Evolutionary conservation across 768 basidiomycete genomes (phyloP).

Genomic region (Trametes coccinea): DNA sequence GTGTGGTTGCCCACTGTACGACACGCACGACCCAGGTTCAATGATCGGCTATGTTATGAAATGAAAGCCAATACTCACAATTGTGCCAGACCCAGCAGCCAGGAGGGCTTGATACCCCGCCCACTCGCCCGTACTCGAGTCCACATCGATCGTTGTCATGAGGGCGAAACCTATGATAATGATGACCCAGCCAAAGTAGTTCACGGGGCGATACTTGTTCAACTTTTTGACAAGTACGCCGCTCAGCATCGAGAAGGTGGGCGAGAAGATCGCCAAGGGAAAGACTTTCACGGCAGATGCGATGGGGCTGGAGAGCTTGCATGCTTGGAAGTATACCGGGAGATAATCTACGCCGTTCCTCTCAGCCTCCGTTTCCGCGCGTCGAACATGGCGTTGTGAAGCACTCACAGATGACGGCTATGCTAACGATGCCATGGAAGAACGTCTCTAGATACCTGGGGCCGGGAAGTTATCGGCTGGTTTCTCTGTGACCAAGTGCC

Average conservation of each 20-base stretch:
- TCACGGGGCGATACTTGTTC: constrained; percentile 32
- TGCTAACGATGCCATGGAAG: constrained; percentile 18
- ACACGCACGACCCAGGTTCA: no score
- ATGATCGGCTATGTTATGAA: no score
- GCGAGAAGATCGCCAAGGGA: constrained; percentile 27
- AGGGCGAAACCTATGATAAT: constrained; percentile 40
- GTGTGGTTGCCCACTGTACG: no score
- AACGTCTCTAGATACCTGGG: constrained; percentile 32
- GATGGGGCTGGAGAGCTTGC: constrained; percentile 35
- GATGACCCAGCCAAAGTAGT: constrained; percentile 38
- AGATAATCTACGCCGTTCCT: background rate
- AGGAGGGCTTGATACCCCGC: no score
- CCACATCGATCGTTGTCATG: constrained; percentile 27
- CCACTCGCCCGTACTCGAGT: background rate
- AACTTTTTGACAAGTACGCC: constrained; percentile 27
- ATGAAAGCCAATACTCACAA: no score
- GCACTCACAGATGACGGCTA: constrained; percentile 26
- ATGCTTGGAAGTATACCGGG: constrained; percentile 48
- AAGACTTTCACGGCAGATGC: constrained; percentile 29
- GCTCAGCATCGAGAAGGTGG: constrained; percentile 31
- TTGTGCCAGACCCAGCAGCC: no score
- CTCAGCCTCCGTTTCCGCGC: no score
- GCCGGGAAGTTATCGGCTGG: no score
- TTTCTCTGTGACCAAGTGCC: no score
- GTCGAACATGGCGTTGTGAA: no score